Conservation (phyloP, 1,139 yeast species). For the Candida sojae region DNA sequence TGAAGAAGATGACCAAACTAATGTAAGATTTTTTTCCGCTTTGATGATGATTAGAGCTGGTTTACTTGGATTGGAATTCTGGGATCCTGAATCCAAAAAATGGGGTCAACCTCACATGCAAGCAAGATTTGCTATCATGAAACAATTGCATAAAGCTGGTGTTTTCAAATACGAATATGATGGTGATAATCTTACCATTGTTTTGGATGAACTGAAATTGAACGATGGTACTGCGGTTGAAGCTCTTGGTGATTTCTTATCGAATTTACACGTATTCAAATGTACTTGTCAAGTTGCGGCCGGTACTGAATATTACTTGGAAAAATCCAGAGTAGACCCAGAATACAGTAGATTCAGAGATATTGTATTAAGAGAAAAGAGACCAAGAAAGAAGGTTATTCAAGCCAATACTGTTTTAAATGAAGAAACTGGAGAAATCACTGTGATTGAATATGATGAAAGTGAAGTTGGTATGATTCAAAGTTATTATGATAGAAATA, state of each 20-base stretch:
- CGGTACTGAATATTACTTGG: slow-evolving; percentile 64
- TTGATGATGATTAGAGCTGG: slow-evolving; percentile 90
- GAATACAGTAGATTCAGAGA: slow-evolving; percentile 69
- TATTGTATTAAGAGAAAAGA: slow-evolving; percentile 65
- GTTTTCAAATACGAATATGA: slow-evolving; percentile 56
- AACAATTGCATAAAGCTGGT: slow-evolving; percentile 70
- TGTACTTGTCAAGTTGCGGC: slow-evolving; percentile 68
- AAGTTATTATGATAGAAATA: slow-evolving; percentile 66
- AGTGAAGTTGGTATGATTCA: slow-evolving; percentile 76
- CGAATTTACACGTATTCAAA: slow-evolving; percentile 74
- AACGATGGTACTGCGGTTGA: slow-evolving; percentile 62
- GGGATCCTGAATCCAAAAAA: slow-evolving; percentile 78
- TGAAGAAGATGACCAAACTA: slow-evolving; percentile 57
- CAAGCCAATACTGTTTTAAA: slow-evolving; percentile 70
- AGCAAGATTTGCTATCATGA: slow-evolving; percentile 83
- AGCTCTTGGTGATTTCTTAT: slow-evolving; percentile 71
- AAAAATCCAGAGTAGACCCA: slow-evolving; percentile 65
- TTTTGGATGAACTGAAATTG: slow-evolving; percentile 62
- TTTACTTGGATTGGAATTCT: slow-evolving; percentile 73
- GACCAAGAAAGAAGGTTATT: slow-evolving; percentile 80
- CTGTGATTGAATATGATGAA: slow-evolving; percentile 71
- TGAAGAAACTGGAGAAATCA: slow-evolving; percentile 39
- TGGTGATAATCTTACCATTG: slow-evolving; percentile 59
- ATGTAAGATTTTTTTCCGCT: slow-evolving; percentile 65
- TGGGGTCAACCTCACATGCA: slow-evolving; percentile 99